Base-by-base conservation (phyloP, 352 stramenopile genomes). In the Globisporangium echinulatum region DNA sequence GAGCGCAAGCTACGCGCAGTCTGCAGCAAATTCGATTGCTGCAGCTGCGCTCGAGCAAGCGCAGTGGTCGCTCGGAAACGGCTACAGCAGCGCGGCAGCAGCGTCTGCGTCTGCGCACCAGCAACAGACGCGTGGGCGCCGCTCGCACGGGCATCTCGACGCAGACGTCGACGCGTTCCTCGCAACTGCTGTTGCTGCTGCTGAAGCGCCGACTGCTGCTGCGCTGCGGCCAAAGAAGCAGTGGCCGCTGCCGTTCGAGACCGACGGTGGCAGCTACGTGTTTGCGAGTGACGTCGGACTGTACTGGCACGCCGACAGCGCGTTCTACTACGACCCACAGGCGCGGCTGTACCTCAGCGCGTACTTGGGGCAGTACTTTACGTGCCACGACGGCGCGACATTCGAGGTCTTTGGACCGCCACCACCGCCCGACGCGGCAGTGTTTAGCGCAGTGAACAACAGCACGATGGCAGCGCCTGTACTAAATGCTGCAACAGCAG, bases 291-390 rank as follows among this genome's bases (percentile, higher is more conserved):
- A 90, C 37, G 72, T 63, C 60, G 83, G 85, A 0, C 67, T 94
- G 49, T 93, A 92, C 58, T 94, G 85, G 62, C 79, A 94, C 54
- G 64, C 68, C 1, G 78, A 93, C 62, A 92, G 80, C 59, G 83
- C 90, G 82, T 94, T 92, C 39, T 93, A 91, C 67, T 93, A 92
- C 68, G 69, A 92, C 55, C 66, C 79, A 42, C 71, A 82, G 17
- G 75, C 79, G 14, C 90, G 86, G 57, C 50, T 91, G 4, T 94
- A 93, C 64, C 82, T 85, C 61, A 92, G 79, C 56, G 70, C 68
- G 36, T 94, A 88, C 49, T 77, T 64, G 3, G 83, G 85, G 33
- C 47, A 67, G 48, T 94, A 94, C 66, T 92, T 84, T 54, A 62
- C 43, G 7, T 90, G 79, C 48, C 19, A 55, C 8, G 62, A 71